Percentiles rank a stretch among this genome's conserved stretches.
These are phyloP conservation scores for Globisporangium cylindrosporum DNA, from an alignment of 352 stramenopile genomes.

Conservation along the genomic window DNA sequence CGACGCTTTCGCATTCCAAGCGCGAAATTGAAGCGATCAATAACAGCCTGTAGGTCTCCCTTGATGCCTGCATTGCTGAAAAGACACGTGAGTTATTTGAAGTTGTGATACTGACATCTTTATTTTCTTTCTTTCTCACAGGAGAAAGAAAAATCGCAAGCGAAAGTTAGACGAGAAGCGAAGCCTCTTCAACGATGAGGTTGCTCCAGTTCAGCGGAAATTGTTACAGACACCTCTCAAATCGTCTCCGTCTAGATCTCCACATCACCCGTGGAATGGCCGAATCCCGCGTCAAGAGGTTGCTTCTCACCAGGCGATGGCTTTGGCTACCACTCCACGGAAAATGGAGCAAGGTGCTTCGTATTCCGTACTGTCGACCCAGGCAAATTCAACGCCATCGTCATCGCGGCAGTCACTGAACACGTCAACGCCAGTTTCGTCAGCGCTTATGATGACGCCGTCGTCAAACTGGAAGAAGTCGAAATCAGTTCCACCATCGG, in stretches of 20 bases:
- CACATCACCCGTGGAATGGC: conserved; percentile 43
- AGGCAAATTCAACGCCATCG: conserved; percentile 2
- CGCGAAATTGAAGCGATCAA: conserved; percentile 82
- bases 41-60: conserved; percentile 61
- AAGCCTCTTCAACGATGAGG: conserved; percentile 16
- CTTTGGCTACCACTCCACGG: conserved; percentile 17
- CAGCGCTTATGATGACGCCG: conserved; percentile 12
- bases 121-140: conserved; percentile 10
- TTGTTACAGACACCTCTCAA: conserved; percentile 75
- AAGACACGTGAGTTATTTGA: background rate
- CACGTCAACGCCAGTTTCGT: conserved; percentile 24
- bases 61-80: background rate
- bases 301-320: background rate
- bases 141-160: conserved; percentile 61
- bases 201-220: conserved; percentile 60
- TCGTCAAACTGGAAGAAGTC: conserved; percentile 23
- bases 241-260: conserved; percentile 26
- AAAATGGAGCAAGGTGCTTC: conserved; percentile 1
- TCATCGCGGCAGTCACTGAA: conserved; percentile 1
- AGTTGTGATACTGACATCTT: background rate
- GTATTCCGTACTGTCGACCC: conserved; percentile 13
- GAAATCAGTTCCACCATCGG: conserved; percentile 16
- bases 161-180: conserved; percentile 53
- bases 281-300: conserved; percentile 21
- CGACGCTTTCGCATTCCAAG: conserved; percentile 42